Base-by-base conservation (phyloP, 2,329 filamentous ascomycete species). In the Talaromyces piceae region DNA sequence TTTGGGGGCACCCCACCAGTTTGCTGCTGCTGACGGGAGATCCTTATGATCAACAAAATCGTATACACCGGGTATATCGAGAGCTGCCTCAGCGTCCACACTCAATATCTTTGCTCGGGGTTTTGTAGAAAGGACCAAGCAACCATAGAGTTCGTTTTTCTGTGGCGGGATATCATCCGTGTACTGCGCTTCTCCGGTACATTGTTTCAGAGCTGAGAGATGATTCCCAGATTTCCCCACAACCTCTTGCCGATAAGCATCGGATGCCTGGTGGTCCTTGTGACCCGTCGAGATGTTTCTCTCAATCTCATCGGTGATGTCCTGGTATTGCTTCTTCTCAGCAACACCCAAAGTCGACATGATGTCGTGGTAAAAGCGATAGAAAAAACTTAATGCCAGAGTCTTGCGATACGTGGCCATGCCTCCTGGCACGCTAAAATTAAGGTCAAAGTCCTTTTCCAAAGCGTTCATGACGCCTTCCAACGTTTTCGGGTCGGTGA, bases 321-420 rank as follows among this genome's bases (percentile, higher is more conserved):
- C 84, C 41, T 77, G 74, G 62, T 96, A 91, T 43, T 83, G 60
- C 22, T 79, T 74, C 1, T 72, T 63, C 30, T 73, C 68, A 33
- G 74, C 73, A 28, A 75, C 65, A 23, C 73, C 63, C 11, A 78
- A 70, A 25, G 78, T 77, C 0, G 81, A 77, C 39, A 96, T 75
- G 0, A 91, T 79, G 55, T 97, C 91, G 62, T 97, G 88, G 64
- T 95, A 97, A 69, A 96, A 98, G 33, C 90, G 84, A 70, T 97
- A 97, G 71, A 97, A 97, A 77, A 98, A 95, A 2, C 91, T 85
- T 48, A 97, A 75, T 0, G 93, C 91, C 7, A 98, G 74, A 1
- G 90, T 88, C 66, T 93, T 95, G 25, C 93, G 79, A 64, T 97
- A 98, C 1, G 90, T 95, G 0, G 93, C 91, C 93, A 98, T 98